These are phyloP conservation scores for Taphrina wiesneri DNA, from an alignment of 1,139 yeast species.

Conservation along the genomic window DNA sequence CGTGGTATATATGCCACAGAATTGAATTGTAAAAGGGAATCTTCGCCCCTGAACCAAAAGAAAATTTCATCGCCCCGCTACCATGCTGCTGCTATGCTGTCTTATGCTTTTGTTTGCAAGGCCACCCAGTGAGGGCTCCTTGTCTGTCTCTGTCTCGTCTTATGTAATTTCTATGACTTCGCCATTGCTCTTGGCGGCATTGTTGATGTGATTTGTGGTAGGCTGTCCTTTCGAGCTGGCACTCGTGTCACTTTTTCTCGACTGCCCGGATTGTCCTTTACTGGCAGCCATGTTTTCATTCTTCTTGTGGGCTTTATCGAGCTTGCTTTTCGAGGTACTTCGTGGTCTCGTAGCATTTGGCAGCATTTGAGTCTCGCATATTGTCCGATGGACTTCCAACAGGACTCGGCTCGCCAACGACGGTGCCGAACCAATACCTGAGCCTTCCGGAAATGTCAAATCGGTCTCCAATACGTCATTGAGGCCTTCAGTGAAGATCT, in stretches of 20 bases:
- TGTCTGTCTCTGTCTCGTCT: neutral
- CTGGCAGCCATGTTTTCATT: neutral
- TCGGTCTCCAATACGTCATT: slow-evolving; percentile 10
- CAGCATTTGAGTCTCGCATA: neutral
- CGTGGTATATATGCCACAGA: too few relatives aligned
- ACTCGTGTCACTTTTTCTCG: neutral
- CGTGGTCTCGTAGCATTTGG: neutral
- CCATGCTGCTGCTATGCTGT: neutral
- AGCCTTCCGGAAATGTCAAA: slow-evolving; percentile 22
- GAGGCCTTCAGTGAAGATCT: slow-evolving; percentile 3
- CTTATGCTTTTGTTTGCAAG: neutral
- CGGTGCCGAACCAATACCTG: slow-evolving; percentile 8
- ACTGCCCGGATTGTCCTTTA: neutral
- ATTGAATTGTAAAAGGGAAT: too few relatives aligned
- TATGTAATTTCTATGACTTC: neutral
- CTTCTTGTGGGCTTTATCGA: neutral
- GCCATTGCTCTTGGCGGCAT: neutral
- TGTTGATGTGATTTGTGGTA: neutral
- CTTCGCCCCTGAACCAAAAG: neutral
- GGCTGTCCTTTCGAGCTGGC: neutral
- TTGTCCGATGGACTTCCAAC: slow-evolving; percentile 5
- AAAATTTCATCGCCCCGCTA: neutral
- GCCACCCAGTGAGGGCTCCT: neutral
- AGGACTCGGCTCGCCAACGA: neutral
- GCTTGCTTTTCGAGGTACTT: neutral